Conservation (phyloP, 2,329 filamentous ascomycete genomes). For the Botryosphaeria agaves region DNA sequence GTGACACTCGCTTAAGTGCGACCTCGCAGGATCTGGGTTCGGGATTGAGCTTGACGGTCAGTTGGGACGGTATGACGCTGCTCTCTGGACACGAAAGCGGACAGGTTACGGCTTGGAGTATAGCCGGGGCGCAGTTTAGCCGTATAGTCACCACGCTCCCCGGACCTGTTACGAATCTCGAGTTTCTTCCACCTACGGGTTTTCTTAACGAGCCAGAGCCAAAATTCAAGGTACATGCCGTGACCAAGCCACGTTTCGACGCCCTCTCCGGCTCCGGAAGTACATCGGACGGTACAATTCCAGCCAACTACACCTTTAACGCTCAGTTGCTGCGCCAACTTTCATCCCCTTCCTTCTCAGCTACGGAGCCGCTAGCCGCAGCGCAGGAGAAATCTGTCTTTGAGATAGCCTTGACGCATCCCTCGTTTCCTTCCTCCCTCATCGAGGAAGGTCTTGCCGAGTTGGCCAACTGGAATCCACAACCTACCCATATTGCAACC, state of each 20-base stretch:
- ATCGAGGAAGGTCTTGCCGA: slow-evolving; percentile 17
- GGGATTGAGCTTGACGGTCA: slow-evolving; percentile 51
- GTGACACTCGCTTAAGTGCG: slow-evolving; percentile 25
- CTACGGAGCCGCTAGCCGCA: slow-evolving; percentile 8
- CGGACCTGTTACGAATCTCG: slow-evolving; percentile 65
- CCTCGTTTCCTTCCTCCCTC: slow-evolving; percentile 20
- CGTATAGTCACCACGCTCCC: slow-evolving; percentile 55
- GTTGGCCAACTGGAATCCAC: slow-evolving; percentile 15
- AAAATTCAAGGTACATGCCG: slow-evolving; percentile 35
- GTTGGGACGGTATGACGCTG: slow-evolving; percentile 65
- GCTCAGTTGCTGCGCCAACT: slow-evolving; percentile 36
- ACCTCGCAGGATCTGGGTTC: slow-evolving; percentile 47
- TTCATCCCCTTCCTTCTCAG: slow-evolving; percentile 12
- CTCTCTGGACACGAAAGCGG: slow-evolving; percentile 70
- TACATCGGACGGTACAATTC: slow-evolving; percentile 18
- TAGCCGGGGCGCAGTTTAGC: slow-evolving; percentile 50
- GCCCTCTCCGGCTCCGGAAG: slow-evolving; percentile 20
- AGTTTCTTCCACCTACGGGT: slow-evolving; percentile 47
- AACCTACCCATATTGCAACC: slow-evolving; percentile 2
- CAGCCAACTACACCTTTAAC: slow-evolving; percentile 46
- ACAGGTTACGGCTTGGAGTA: slow-evolving; percentile 65
- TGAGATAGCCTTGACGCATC: slow-evolving; percentile 22
- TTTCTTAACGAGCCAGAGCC: slow-evolving; percentile 18
- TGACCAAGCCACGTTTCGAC: slow-evolving; percentile 67
- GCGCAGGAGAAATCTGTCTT: slow-evolving; percentile 13